Percentiles rank a stretch among this genome's conserved stretches.
Evolutionary conservation across 1,284 basidiomycete species (phyloP).

Genomic region (Wolfiporia cocos): DNA sequence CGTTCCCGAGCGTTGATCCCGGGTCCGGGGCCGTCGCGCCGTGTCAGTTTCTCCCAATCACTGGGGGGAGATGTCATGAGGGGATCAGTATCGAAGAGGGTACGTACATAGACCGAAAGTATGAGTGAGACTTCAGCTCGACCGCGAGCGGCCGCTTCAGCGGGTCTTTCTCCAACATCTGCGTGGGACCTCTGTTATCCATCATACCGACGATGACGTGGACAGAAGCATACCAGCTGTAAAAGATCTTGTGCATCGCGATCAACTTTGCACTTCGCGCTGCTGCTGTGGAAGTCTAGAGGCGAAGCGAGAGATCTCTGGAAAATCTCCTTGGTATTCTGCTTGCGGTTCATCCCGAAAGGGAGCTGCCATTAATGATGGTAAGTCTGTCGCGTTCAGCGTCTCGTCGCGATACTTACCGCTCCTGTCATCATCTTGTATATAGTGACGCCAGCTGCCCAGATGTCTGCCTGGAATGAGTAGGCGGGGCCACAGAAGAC

Average conservation of each 20-base stretch:
- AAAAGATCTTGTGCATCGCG: neutral
- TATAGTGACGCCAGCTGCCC: conserved; percentile 51
- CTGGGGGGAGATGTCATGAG: neutral
- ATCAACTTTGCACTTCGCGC: neutral
- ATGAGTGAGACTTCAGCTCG: neutral
- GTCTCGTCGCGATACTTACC: conserved; percentile 8
- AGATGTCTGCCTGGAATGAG: conserved; percentile 38
- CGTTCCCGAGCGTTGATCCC: neutral
- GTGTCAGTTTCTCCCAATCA: neutral
- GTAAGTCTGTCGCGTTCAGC: neutral
- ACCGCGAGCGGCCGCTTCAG: neutral
- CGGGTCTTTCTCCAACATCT: neutral
- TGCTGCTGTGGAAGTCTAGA: neutral
- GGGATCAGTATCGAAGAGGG: neutral
- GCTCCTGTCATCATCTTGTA: conserved; percentile 50
- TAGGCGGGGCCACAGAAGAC: conserved; percentile 37
- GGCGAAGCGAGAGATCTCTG: neutral
- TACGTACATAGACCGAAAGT: neutral
- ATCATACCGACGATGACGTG: neutral
- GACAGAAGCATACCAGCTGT: neutral
- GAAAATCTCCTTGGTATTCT: neutral
- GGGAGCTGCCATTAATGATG: neutral
- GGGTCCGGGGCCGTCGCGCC: neutral
- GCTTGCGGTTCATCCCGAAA: neutral
- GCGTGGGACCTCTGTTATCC: neutral